A percentile compares a stretch with the other conserved stretches of the same genome.
Evolutionary conservation across 305 asterid species (phyloP).

Genomic region (Fraxinus velutina): DNA sequence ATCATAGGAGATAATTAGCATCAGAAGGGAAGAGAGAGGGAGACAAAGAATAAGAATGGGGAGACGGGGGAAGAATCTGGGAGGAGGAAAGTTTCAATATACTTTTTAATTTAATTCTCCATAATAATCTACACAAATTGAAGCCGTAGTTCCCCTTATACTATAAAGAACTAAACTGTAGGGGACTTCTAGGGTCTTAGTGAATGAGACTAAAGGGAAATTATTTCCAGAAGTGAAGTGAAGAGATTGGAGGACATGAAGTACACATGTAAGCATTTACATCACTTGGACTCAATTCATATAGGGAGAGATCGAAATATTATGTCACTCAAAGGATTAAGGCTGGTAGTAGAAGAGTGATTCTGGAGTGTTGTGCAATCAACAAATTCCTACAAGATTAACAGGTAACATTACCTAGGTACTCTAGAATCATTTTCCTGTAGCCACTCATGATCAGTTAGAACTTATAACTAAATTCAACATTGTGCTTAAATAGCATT

Average conservation of each 20-base stretch:
- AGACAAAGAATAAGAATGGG: background rate
- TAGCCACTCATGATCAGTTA: conserved; percentile 5
- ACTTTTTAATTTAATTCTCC: background rate
- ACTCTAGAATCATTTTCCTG: background rate
- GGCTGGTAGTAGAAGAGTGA: background rate
- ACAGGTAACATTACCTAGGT: background rate
- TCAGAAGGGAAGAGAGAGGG: background rate
- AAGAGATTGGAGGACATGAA: background rate
- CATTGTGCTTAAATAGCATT: background rate
- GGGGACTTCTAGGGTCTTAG: background rate
- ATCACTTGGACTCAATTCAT: background rate
- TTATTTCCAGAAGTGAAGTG: background rate
- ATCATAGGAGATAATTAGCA: background rate
- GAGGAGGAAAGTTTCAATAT: conserved; percentile 6
- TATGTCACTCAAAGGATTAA: background rate
- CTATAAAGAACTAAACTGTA: background rate
- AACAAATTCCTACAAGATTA: background rate
- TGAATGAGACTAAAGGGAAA: background rate
- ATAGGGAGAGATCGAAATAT: background rate
- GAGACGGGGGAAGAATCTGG: background rate
- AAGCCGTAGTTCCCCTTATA: background rate
- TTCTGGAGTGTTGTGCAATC: conserved; percentile 5
- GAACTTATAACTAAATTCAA: background rate
- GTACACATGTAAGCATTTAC: background rate
- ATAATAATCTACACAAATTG: background rate